phyloP scores from a whole-genome alignment of 768 basidiomycete species.

The Pleurotus ostreatus region DNA sequence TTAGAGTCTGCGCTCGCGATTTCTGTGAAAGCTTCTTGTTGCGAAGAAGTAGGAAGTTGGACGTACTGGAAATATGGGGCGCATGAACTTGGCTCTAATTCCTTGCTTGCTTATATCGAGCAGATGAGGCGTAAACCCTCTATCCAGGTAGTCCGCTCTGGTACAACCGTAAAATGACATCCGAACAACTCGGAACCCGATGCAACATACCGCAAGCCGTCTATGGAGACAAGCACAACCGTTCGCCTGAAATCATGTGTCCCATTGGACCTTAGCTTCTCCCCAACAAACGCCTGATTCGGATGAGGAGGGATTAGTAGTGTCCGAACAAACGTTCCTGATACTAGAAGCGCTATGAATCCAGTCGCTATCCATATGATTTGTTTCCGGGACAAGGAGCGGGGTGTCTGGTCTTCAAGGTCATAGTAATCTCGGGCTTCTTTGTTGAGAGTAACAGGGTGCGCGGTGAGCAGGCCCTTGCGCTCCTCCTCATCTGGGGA shows the following conservation, averaged over 20 bases:
- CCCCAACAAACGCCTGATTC: conserved; percentile 31
- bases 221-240: conserved; percentile 82
- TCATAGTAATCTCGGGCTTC: conserved; percentile 13
- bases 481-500: conserved; percentile 28
- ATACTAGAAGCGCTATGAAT: conserved; percentile 39
- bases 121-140: conserved; percentile 81
- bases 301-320: conserved; percentile 27
- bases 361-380: conserved; percentile 31
- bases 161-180: conserved; percentile 10
- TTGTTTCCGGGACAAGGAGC: conserved; percentile 34
- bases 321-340: conserved; percentile 36
- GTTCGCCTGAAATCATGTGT: conserved; percentile 81
- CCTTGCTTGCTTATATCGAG: conserved; percentile 79
- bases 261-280: conserved; percentile 63
- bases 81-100: conserved; percentile 83
- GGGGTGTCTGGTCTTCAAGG: conserved; percentile 15
- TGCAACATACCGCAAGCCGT: conserved; percentile 62
- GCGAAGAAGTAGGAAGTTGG: not conserved
- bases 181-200: not conserved
- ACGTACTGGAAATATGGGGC: conserved; percentile 82
- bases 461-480: conserved; percentile 32
- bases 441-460: conserved; percentile 17
- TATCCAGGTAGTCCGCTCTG: conserved; percentile 85
- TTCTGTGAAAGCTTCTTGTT: conserved; percentile 6
- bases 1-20: conserved; percentile 55